Conservation (phyloP, 1,284 basidiomycete genomes). For the Trametes polyzona region DNA sequence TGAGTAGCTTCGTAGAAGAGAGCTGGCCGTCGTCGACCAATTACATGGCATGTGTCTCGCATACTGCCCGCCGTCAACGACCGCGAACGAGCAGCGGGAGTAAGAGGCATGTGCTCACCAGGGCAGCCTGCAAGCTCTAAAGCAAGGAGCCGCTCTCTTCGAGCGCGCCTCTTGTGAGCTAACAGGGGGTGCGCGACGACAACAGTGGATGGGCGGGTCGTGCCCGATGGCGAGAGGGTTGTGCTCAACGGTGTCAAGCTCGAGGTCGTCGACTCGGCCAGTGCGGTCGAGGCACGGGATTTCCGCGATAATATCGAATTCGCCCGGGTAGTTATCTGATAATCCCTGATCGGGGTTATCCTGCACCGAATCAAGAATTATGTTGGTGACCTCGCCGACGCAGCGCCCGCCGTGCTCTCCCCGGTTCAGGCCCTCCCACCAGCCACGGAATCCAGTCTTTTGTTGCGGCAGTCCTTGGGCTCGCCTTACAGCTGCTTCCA, state of each 20-base stretch:
- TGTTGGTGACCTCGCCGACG: too few species aligned
- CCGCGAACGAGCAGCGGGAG: not conserved
- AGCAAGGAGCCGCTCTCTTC: conserved; percentile 1
- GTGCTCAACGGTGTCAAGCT: not conserved
- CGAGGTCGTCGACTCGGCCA: not conserved
- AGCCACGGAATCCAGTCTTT: conserved; percentile 4
- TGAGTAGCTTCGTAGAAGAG: conserved; percentile 10
- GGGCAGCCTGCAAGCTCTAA: conserved; percentile 26
- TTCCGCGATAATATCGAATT: too few species aligned
- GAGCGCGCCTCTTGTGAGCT: conserved; percentile 12
- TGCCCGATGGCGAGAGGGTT: not conserved
- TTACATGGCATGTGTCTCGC: conserved; percentile 67
- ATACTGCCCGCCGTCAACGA: conserved; percentile 42
- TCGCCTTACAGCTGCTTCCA: not conserved
- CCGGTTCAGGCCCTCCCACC: not conserved
- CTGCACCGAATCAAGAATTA: too few species aligned
- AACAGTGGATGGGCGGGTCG: not conserved
- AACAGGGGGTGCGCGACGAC: conserved; percentile 1
- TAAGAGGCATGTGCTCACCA: conserved; percentile 18
- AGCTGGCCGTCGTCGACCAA: conserved; percentile 51
- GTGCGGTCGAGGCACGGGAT: conserved; percentile 1
- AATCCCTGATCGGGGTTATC: not conserved
- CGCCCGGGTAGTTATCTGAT: too few species aligned
- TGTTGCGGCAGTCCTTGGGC: not conserved
- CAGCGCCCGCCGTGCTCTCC: not conserved